Evolutionary conservation across 306 rosid species (phyloP).

Genomic region (Corylus heterophylla): DNA sequence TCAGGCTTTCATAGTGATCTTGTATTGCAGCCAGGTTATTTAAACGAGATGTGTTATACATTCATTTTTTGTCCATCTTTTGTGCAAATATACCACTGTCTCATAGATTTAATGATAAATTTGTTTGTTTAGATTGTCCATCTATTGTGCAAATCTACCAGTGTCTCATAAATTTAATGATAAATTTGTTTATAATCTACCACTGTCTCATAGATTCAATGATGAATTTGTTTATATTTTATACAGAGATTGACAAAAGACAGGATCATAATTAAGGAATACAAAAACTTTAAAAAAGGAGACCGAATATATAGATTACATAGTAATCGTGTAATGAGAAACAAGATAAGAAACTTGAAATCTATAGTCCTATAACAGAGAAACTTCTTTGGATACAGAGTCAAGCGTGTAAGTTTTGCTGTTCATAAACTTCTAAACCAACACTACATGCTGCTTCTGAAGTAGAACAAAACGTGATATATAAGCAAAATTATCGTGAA

Average conservation of each 20-base stretch:
- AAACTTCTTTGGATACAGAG: neutral
- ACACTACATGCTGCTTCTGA: slow-evolving; percentile 2
- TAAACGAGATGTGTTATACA: no score
- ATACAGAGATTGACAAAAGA: no score
- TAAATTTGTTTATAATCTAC: no score
- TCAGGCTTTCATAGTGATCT: neutral
- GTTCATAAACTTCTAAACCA: neutral
- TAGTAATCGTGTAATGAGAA: neutral
- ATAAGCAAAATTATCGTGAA: neutral
- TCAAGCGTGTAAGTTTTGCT: slow-evolving; percentile 5
- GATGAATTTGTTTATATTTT: no score
- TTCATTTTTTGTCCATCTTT: no score
- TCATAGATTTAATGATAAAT: no score
- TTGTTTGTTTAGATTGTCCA: no score
- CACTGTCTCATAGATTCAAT: no score
- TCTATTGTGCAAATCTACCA: no score
- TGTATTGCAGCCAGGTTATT: neutral
- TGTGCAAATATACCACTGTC: no score
- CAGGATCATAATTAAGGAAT: neutral
- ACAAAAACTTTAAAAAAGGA: neutral
- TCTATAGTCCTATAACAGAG: slow-evolving; percentile 9
- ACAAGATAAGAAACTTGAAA: neutral
- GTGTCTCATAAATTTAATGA: no score
- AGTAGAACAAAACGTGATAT: slow-evolving; percentile 10
- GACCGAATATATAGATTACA: neutral